Evolutionary conservation across 441 rosid species (phyloP).

Genomic region (Corymbia calophylla): DNA sequence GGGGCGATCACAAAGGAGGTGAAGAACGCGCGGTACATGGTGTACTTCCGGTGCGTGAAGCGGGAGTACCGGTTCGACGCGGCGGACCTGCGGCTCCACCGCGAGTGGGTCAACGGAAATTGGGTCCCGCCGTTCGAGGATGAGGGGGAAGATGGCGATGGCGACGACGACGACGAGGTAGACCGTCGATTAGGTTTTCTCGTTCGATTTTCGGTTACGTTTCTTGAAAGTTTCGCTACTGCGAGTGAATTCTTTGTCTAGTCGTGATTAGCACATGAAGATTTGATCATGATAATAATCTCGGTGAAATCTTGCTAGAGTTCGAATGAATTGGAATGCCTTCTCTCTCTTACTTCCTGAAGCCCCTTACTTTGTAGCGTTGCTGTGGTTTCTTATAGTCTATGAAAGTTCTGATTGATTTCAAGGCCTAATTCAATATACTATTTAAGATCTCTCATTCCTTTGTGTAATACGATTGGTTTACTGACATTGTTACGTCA

Average conservation of each 20-base stretch:
- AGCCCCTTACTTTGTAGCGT: neutral
- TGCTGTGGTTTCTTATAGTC: neutral
- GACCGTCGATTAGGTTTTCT: neutral
- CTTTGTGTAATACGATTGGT: neutral
- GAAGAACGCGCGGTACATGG: neutral
- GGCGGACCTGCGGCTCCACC: conserved; percentile 5
- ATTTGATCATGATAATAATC: neutral
- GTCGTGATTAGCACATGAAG: neutral
- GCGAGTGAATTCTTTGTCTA: neutral
- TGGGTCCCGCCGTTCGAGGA: conserved; percentile 5
- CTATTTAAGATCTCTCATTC: too few relatives aligned
- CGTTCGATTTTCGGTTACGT: neutral
- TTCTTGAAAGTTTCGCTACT: neutral
- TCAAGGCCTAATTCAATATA: neutral
- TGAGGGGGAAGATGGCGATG: neutral
- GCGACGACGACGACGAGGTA: neutral
- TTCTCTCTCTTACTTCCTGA: neutral
- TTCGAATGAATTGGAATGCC: neutral
- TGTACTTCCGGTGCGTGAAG: neutral
- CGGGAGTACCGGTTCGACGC: neutral
- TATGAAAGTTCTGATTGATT: neutral
- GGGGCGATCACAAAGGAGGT: neutral
- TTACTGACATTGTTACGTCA: neutral
- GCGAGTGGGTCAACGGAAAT: conserved; percentile 7
- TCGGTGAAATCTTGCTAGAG: neutral